Evolutionary conservation across 352 stramenopile genomes (phyloP).

Genomic region (Phytopythium chamaehyphon): DNA sequence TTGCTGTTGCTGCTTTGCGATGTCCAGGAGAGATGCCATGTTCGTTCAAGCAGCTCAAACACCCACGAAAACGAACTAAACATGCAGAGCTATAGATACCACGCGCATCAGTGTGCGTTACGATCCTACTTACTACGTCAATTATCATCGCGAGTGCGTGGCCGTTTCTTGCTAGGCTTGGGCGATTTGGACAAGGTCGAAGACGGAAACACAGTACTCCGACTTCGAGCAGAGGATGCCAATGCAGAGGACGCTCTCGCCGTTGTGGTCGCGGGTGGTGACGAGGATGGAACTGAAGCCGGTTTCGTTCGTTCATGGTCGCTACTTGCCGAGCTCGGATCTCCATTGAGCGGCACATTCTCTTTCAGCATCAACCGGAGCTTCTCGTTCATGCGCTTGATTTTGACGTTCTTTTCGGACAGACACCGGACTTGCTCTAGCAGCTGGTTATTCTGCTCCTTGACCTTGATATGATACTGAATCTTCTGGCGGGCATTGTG

Average conservation of each 20-base stretch:
- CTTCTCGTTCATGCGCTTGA: constrained; percentile 44
- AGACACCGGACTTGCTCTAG: constrained; percentile 62
- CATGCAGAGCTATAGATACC: constrained; percentile 10
- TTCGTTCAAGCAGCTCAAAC: neutral
- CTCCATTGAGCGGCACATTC: constrained; percentile 32
- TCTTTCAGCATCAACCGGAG: constrained; percentile 56
- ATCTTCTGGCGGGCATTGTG: constrained; percentile 82
- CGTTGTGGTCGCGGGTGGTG: neutral
- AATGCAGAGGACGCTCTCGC: no score
- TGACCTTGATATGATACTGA: constrained; percentile 77
- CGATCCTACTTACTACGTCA: neutral
- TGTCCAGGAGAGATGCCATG: no score
- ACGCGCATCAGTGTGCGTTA: neutral
- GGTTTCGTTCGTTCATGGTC: neutral
- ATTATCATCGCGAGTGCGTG: constrained; percentile 13
- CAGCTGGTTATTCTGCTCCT: constrained; percentile 80
- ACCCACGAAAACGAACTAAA: constrained; percentile 13
- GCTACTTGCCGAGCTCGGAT: neutral
- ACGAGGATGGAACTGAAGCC: neutral
- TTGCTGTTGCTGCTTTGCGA: no score
- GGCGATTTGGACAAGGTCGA: constrained; percentile 13
- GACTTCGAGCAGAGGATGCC: no score
- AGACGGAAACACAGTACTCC: no score
- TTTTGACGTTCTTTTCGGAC: constrained; percentile 58
- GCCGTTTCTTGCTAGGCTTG: constrained; percentile 35